These are phyloP conservation scores for Blastomyces silverae DNA, from an alignment of 2,329 filamentous ascomycete species.

Conservation along the genomic window DNA sequence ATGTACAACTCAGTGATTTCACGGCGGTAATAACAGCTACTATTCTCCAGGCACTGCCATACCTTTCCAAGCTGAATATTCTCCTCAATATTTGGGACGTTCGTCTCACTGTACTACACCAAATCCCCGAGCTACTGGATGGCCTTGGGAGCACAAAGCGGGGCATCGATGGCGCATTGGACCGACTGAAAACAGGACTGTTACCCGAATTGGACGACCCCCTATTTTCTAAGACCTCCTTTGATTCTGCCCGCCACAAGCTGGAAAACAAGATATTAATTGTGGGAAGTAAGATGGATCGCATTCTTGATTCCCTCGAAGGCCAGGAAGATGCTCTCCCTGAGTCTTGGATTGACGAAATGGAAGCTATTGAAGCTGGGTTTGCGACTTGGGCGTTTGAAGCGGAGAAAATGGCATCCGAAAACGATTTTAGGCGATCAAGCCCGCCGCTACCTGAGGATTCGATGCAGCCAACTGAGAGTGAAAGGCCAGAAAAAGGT, in stretches of 20 bases:
- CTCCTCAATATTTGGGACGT: constrained; percentile 73
- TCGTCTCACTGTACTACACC: constrained; percentile 66
- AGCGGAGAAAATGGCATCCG: constrained; percentile 66
- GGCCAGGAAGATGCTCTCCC: constrained; percentile 77
- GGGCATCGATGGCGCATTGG: constrained; percentile 33
- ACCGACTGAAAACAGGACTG: constrained; percentile 26
- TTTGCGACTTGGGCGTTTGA: constrained; percentile 76
- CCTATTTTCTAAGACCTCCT: constrained; percentile 32
- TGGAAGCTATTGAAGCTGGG: constrained; percentile 70
- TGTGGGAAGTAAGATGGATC: constrained; percentile 68
- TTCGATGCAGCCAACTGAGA: constrained; percentile 3
- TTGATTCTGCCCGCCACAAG: constrained; percentile 45
- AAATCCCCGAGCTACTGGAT: constrained; percentile 61
- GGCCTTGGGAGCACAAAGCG: constrained; percentile 48
- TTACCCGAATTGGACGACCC: constrained; percentile 26
- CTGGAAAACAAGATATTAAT: constrained; percentile 63
- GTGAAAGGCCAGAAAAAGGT: constrained; percentile 4
- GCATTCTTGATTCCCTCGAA: constrained; percentile 80
- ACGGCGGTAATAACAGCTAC: constrained; percentile 86
- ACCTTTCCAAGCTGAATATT: constrained; percentile 64
- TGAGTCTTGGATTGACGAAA: constrained; percentile 75
- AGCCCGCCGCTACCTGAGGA: constrained; percentile 12
- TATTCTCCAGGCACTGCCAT: constrained; percentile 79
- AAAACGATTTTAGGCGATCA: constrained; percentile 50
- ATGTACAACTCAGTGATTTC: constrained; percentile 76